Percentiles rank a stretch among this genome's conserved stretches.
Conservation (phyloP, 139 green algal species). For the Chlorella vulgaris region DNA sequence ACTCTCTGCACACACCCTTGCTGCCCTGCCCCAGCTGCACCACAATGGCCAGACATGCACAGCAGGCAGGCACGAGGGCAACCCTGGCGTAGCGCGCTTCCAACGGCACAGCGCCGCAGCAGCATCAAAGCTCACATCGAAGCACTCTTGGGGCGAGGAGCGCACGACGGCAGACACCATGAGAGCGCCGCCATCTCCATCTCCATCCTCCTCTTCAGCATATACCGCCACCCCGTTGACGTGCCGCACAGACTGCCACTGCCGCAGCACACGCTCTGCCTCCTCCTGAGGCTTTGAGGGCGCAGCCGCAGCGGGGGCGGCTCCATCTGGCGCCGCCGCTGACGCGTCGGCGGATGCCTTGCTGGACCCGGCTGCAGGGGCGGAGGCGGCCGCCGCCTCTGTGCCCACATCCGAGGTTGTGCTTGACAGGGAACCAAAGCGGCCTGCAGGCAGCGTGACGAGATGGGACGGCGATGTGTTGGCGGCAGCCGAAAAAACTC, state of each 20-base stretch:
- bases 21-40: no score
- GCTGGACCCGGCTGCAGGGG: neutral
- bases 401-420: neutral
- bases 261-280: conserved; percentile 2
- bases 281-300: neutral
- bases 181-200: conserved; percentile 50
- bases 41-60: no score
- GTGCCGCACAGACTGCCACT: conserved; percentile 47
- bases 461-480: no score
- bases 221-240: conserved; percentile 50
- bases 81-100: no score
- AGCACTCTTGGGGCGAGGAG: conserved; percentile 39
- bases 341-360: neutral
- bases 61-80: no score
- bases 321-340: neutral
- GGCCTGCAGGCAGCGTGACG: neutral
- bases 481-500: no score
- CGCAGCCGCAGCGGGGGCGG: neutral
- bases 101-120: no score
- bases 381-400: neutral
- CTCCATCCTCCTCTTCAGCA: conserved; percentile 38
- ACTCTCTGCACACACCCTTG: no score
- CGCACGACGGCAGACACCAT: conserved; percentile 60
- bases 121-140: conserved; percentile 30
- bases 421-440: neutral